Conservation (phyloP, 495 filamentous ascomycete genomes). For the Penicillium paxilli region DNA sequence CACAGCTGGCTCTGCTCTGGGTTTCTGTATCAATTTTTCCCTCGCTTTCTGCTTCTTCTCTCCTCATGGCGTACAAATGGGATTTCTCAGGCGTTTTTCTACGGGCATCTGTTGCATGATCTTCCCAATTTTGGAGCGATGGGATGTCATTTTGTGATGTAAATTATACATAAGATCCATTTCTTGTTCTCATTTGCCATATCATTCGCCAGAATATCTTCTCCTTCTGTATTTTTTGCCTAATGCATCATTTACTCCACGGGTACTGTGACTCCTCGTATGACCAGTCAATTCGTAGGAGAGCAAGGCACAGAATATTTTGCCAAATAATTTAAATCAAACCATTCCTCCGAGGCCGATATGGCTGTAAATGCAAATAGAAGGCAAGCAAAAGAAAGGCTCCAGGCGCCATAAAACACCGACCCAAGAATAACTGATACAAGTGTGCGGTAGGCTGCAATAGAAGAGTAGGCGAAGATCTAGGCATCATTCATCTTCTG, state of each 20-base stretch:
- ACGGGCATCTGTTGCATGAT: slow-evolving; percentile 30
- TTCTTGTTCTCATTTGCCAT: slow-evolving; percentile 7
- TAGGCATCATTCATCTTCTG: slow-evolving; percentile 52
- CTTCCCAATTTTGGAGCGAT: slow-evolving; percentile 16
- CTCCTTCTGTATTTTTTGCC: not conserved
- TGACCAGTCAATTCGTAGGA: not conserved
- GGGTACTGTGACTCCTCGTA: not conserved
- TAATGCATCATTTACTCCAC: not conserved
- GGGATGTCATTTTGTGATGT: slow-evolving; percentile 22
- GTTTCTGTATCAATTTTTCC: too few species aligned
- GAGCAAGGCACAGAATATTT: not conserved
- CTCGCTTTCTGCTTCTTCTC: slow-evolving; percentile 23
- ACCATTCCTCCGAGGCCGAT: slow-evolving; percentile 8
- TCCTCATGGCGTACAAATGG: slow-evolving; percentile 27
- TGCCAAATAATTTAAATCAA: not conserved
- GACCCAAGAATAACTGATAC: not conserved
- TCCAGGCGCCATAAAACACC: slow-evolving; percentile 29
- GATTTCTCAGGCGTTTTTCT: slow-evolving; percentile 26
- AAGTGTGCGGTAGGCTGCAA: slow-evolving; percentile 2
- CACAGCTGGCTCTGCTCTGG: not conserved
- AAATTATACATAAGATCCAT: slow-evolving; percentile 24
- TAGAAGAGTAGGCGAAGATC: not conserved
- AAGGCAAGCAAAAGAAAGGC: slow-evolving; percentile 1
- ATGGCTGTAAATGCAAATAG: slow-evolving; percentile 3
- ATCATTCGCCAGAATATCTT: slow-evolving; percentile 7